Conservation (phyloP, 2,329 filamentous ascomycete genomes). For the Alternaria hordeiaustralica region DNA sequence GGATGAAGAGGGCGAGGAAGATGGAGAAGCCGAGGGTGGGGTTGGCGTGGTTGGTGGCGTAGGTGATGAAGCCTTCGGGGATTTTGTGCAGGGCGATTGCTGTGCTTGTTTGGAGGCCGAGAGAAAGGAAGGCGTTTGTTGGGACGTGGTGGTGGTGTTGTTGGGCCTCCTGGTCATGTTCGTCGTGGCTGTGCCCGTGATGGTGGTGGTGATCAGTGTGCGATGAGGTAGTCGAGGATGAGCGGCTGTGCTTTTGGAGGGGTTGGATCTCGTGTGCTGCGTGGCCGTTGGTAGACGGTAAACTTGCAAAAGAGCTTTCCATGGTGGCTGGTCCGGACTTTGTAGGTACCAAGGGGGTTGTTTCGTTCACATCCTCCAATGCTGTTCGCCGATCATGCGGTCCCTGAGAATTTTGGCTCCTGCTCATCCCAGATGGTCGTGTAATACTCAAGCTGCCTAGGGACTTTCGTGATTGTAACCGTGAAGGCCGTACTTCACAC, state of each 20-base stretch:
- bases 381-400: constrained; percentile 39
- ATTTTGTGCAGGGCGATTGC: constrained; percentile 97
- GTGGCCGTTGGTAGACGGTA: constrained; percentile 19
- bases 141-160: constrained; percentile 95
- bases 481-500: constrained; percentile 44
- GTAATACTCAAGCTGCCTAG: constrained; percentile 20
- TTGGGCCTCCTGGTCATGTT: constrained; percentile 11
- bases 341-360: constrained; percentile 27
- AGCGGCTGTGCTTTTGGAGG: constrained; percentile 20
- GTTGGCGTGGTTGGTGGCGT: constrained; percentile 96
- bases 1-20: constrained; percentile 94
- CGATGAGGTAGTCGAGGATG: constrained; percentile 20
- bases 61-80: constrained; percentile 86
- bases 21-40: constrained; percentile 86
- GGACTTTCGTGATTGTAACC: constrained; percentile 28
- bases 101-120: constrained; percentile 93
- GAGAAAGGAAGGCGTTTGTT: constrained; percentile 89
- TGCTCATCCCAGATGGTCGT: constrained; percentile 26
- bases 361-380: constrained; percentile 39
- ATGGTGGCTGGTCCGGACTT: constrained; percentile 33
- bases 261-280: constrained; percentile 6
- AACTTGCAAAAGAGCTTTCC: constrained; percentile 27
- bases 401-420: constrained; percentile 31
- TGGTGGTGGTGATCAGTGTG: constrained; percentile 11
- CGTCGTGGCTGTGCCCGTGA: constrained; percentile 1